Evolutionary conservation across 169 alveolate species (phyloP).

Genomic region (Pseudocohnilembus persalinus): DNA sequence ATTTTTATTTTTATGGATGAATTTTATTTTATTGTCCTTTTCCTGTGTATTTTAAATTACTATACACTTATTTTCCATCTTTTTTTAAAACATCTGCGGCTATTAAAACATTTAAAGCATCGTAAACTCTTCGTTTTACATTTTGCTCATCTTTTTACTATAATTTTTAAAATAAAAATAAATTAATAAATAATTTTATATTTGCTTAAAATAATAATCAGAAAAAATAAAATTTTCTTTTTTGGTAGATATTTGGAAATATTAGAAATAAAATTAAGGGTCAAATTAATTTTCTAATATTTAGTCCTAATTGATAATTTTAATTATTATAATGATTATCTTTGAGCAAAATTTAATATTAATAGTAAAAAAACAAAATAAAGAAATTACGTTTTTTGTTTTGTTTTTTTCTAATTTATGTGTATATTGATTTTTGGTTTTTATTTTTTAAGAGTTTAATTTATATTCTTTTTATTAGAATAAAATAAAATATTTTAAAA

Average conservation of each 20-base stretch:
- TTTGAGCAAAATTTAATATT: too few relatives aligned
- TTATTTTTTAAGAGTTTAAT: too few relatives aligned
- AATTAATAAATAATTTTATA: background rate
- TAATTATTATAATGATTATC: too few relatives aligned
- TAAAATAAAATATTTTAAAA: background rate
- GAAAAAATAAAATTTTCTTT: background rate
- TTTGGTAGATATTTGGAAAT: background rate
- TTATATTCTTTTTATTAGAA: too few relatives aligned
- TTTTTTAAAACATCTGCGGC: conserved; percentile 62
- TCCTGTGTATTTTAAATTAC: background rate
- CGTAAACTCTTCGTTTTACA: conserved; percentile 84
- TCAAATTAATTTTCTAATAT: too few relatives aligned
- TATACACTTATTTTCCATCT: conserved; percentile 49
- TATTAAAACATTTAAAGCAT: conserved; percentile 80
- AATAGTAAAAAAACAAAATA: too few relatives aligned
- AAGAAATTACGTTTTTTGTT: too few relatives aligned
- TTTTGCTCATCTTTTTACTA: conserved; percentile 73
- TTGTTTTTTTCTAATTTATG: too few relatives aligned
- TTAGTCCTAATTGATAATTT: too few relatives aligned
- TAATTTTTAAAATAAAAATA: conserved; percentile 27
- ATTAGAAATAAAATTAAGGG: background rate
- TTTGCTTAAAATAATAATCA: background rate
- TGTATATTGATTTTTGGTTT: too few relatives aligned
- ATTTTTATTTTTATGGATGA: background rate
- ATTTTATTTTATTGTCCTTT: background rate